These are phyloP conservation scores for Porcisia hertigi DNA, from an alignment of 208 protist genomes.

Conservation along the genomic window DNA sequence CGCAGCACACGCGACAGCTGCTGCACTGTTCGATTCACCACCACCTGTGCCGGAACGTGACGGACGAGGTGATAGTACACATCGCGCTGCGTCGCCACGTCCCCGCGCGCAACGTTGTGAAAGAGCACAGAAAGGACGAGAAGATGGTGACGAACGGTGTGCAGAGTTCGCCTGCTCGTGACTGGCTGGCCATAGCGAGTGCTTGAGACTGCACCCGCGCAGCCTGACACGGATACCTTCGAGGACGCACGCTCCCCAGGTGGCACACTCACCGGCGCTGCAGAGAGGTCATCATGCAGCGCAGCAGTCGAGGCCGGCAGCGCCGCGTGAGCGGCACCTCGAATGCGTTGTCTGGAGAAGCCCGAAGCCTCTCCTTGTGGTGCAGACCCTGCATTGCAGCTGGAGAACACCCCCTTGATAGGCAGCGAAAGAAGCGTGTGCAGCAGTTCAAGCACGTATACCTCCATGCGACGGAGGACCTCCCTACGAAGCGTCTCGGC, in stretches of 20 bases:
- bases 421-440: constrained; percentile 4
- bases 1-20: constrained; percentile 45
- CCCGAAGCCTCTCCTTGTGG: neutral
- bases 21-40: constrained; percentile 53
- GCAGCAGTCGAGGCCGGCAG: neutral
- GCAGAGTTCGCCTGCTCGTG: neutral
- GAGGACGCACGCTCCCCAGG: neutral
- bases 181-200: neutral
- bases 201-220: neutral
- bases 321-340: neutral
- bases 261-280: neutral
- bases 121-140: constrained; percentile 55
- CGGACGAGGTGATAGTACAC: constrained; percentile 82
- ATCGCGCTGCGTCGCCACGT: constrained; percentile 75
- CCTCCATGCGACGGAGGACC: constrained; percentile 69
- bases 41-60: constrained; percentile 48
- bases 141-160: constrained; percentile 33
- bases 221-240: neutral
- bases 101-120: constrained; percentile 36
- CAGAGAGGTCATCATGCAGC: neutral
- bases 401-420: neutral
- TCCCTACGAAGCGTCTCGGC: constrained; percentile 35
- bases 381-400: neutral
- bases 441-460: constrained; percentile 41
- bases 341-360: neutral